Percentiles rank a stretch among this genome's conserved stretches.
These are phyloP conservation scores for Eragrostis curvula DNA, from an alignment of 176 grass and related monocot species.

Conservation along the genomic window DNA sequence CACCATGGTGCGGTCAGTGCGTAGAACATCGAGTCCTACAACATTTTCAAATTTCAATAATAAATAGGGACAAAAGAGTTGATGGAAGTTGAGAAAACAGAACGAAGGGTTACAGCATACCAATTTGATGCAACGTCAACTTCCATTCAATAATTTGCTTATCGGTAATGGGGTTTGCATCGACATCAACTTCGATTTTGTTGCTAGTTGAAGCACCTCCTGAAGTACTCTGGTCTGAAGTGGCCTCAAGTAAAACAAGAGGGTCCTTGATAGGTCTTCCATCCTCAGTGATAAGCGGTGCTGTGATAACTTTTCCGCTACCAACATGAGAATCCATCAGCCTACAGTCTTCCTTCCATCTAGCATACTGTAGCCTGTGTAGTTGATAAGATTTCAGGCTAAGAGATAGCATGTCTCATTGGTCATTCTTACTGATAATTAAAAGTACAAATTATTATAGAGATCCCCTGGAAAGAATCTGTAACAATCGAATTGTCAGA, in stretches of 20 bases:
- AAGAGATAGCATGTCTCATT: constrained; percentile 16
- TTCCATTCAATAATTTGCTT: constrained; percentile 96
- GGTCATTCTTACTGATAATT: constrained; percentile 19
- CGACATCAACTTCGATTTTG: constrained; percentile 19
- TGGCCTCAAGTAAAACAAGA: constrained; percentile 90
- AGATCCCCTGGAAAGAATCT: not conserved
- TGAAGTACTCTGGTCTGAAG: constrained; percentile 43
- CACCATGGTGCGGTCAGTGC: constrained; percentile 93
- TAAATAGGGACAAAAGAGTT: constrained; percentile 10
- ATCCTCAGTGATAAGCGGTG: constrained; percentile 89
- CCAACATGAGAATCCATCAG: constrained; percentile 96
- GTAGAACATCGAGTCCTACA: constrained; percentile 93
- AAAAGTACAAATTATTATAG: not conserved
- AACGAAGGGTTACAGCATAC: constrained; percentile 42
- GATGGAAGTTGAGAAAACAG: constrained; percentile 35
- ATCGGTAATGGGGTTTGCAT: constrained; percentile 46
- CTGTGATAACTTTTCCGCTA: constrained; percentile 89
- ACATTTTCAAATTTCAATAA: constrained; percentile 36
- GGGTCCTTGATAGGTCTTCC: constrained; percentile 90
- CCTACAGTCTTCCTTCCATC: constrained; percentile 89
- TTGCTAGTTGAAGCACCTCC: constrained; percentile 31
- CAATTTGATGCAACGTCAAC: constrained; percentile 97
- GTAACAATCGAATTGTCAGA: not conserved
- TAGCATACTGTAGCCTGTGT: constrained; percentile 81
- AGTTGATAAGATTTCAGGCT: constrained; percentile 28